Evolutionary conservation across 495 filamentous ascomycete genomes (phyloP), one percentile per base, ranked within the genome.

Genomic region (Penicillium samsonianum): DNA sequence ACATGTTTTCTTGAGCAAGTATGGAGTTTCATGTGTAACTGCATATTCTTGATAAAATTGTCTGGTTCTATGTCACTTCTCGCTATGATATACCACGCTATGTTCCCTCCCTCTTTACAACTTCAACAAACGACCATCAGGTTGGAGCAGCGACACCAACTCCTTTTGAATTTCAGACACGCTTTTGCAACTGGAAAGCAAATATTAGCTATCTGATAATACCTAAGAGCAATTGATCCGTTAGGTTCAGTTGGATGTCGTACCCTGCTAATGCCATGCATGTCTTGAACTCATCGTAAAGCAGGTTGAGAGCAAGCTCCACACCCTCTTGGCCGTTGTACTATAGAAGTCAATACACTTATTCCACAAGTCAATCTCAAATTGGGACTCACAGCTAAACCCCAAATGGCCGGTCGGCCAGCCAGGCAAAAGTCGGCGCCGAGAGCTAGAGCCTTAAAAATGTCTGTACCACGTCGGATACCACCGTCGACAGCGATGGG

Each of bases 391-490:
- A 45, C 43, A 26, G 57, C 61, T 26, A 64, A 40, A 6, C 61
- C 61, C 57, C 61, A 64, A 31, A 64, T 28, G 2, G 50, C 53
- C 23, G 58, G 50, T 44, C 57, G 26, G 2, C 61, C 61, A 5
- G 57, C 38, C 2, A 60, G 37, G 16, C 55, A 50, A 38, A 60
- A 57, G 33, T 56, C 40, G 8, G 61, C 61, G 1, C 57, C 57
- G 9, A 63, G 37, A 5, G 61, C 61, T 10, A 63, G 23, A 0
- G 57, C 57, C 31, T 59, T 63, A 52, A 63, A 63, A 3, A 60
- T 51, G 25, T 63, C 61, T 10, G 50, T 59, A 11, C 61, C 61
- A 10, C 46, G 56, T 4, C 57, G 56, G 19, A 63, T 57, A 6
- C 57, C 61, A 7, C 61, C 61, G 22, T 63, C 61, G 1, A 63